These are phyloP conservation scores for Colletotrichum lupini DNA, from an alignment of 2,329 filamentous ascomycete species.

Conservation along the genomic window DNA sequence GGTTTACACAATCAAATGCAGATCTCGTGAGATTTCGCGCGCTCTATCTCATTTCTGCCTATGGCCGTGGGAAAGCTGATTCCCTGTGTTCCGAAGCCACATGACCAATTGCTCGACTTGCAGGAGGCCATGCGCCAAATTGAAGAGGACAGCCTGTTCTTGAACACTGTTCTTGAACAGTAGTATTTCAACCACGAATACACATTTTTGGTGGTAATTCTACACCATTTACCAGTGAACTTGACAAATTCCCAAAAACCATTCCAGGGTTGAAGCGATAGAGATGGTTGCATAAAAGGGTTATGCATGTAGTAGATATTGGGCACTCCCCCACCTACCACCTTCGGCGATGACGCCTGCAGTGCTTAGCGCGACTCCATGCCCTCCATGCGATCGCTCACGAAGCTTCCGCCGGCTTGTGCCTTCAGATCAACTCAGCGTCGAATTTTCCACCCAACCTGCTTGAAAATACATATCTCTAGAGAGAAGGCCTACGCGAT, in stretches of 20 bases:
- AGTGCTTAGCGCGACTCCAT: slow-evolving; percentile 2
- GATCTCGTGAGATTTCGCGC: too few species aligned
- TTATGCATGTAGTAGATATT: neutral
- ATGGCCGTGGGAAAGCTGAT: too few species aligned
- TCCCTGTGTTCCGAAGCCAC: too few species aligned
- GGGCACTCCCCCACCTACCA: neutral
- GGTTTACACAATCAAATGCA: too few species aligned
- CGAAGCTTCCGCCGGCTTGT: neutral
- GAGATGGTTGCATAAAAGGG: neutral
- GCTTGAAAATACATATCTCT: neutral
- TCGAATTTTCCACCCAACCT: neutral
- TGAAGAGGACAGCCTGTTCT: too few species aligned
- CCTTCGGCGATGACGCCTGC: neutral
- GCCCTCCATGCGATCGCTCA: neutral
- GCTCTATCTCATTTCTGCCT: too few species aligned
- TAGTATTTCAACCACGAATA: accelerated
- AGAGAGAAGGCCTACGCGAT: slow-evolving; percentile 8
- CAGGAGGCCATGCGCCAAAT: neutral
- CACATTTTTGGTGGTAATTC: too few species aligned
- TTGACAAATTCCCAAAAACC: too few species aligned
- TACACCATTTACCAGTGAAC: too few species aligned
- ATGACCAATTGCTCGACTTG: neutral
- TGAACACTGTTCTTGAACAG: too few species aligned
- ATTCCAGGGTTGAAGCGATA: neutral
- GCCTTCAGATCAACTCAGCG: neutral